Evolutionary conservation across 495 filamentous ascomycete genomes (phyloP), one percentile per base, ranked within the genome.

Genomic region (Neurospora sublineolata): DNA sequence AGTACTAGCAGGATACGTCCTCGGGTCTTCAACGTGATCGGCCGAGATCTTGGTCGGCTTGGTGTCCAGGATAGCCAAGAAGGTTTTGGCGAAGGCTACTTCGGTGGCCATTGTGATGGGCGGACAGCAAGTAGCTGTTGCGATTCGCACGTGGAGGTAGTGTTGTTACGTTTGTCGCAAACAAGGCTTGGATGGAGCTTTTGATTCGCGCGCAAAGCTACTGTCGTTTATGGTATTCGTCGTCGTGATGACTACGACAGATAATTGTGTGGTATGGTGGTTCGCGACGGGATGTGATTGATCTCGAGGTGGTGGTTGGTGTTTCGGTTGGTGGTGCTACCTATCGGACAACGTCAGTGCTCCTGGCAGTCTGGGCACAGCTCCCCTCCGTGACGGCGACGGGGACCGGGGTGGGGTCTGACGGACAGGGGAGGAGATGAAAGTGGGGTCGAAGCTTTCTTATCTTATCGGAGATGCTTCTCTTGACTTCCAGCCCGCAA

Each of bases 11-110:
- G 91, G 89, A 76, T 94, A 89, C 72, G 84, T 88, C 76, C 89
- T 89, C 39, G 92, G 87, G 77, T 97, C 92, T 79, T 92, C 89
- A 82, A 94, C 88, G 88, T 97, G 89, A 81, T 97, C 93, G 72
- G 90, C 82, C 12, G 88, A 86, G 68, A 97, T 86, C 81, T 93
- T 94, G 76, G 89, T 79, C 10, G 92, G 91, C 71, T 89, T 88
- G 40, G 88, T 85, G 83, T 94, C 93, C 68, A 97, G 87, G 23
- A 87, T 84, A 23, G 90, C 83, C 74, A 99, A 90, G 83, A 94
- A 97, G 67, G 88, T 83, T 80, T 92, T 94, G 72, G 92, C 88
- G 80, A 97, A 99, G 69, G 87, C 79, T 67, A 94, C 76, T 85
- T 97, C 94, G n/a, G 92, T 77, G 27, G 74, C 72, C 73, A 76